phyloP scores from a whole-genome alignment of 768 basidiomycete species.

The Gloeophyllum trabeum region DNA sequence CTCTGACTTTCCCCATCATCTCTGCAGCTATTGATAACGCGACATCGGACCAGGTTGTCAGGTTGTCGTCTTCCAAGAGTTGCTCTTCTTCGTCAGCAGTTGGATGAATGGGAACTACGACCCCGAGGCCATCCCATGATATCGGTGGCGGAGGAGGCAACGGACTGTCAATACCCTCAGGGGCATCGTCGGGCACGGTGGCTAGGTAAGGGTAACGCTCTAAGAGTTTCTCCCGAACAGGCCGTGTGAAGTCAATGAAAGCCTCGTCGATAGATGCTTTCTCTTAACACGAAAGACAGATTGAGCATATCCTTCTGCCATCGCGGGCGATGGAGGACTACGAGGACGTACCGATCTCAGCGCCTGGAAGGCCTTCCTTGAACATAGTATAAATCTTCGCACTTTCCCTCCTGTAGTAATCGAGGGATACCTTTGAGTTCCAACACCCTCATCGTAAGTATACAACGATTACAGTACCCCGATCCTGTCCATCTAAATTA shows the following conservation, averaged over 20 bases:
- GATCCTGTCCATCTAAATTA: too few species aligned
- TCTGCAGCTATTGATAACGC: conserved; percentile 84
- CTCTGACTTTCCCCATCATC: conserved; percentile 66
- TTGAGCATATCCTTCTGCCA: neutral
- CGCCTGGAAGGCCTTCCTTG: conserved; percentile 64
- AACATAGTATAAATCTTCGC: conserved; percentile 78
- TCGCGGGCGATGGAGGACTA: neutral
- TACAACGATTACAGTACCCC: too few species aligned
- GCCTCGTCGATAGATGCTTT: conserved; percentile 98
- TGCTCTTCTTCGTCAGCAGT: conserved; percentile 1
- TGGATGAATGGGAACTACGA: conserved; percentile 40
- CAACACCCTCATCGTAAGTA: neutral
- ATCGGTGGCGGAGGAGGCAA: conserved; percentile 64
- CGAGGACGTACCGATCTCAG: conserved; percentile 60
- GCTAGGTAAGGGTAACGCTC: conserved; percentile 69
- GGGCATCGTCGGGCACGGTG: conserved; percentile 54
- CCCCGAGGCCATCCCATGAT: conserved; percentile 48
- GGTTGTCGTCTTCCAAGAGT: conserved; percentile 17
- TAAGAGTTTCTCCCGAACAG: conserved; percentile 67
- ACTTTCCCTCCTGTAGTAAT: conserved; percentile 87
- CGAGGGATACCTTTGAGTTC: conserved; percentile 65
- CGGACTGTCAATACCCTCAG: conserved; percentile 62
- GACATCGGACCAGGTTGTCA: conserved; percentile 82
- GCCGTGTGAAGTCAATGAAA: conserved; percentile 83
- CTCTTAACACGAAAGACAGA: conserved; percentile 34